Conservation (phyloP, 495 filamentous ascomycete species). For the Annulohypoxylon maeteangense region DNA sequence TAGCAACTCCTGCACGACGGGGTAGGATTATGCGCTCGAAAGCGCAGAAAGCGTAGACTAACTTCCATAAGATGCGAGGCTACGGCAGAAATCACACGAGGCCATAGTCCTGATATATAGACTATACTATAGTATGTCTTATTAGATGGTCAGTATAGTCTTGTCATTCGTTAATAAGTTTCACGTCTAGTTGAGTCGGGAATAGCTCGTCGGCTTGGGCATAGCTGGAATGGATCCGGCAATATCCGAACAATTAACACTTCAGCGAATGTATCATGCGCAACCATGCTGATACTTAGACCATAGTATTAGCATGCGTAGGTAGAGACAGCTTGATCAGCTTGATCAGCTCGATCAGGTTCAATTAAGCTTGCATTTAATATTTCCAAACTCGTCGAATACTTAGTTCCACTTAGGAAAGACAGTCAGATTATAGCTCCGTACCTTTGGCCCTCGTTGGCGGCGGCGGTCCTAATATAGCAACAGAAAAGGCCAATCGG, state of each 20-base stretch:
- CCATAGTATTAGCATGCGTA: not conserved
- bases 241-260: not conserved
- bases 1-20: not conserved
- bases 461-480: not conserved
- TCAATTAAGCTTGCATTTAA: not conserved
- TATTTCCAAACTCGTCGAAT: not conserved
- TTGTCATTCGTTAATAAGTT: not conserved
- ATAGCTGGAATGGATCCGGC: not conserved
- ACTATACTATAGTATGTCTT: not conserved
- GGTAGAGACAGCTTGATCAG: not conserved
- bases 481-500: not conserved
- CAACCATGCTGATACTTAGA: not conserved
- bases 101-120: not conserved
- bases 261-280: not conserved
- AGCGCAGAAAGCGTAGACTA: not conserved
- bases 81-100: conserved; percentile 1
- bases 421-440: conserved; percentile 9
- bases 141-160: not conserved
- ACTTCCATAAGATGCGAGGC: conserved; percentile 11
- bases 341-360: not conserved
- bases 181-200: not conserved
- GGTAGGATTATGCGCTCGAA: conserved; percentile 13
- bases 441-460: not conserved
- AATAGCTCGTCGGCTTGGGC: not conserved
- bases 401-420: not conserved